These are phyloP conservation scores for Sporormia fimetaria DNA, from an alignment of 495 filamentous ascomycete genomes.

Conservation along the genomic window DNA sequence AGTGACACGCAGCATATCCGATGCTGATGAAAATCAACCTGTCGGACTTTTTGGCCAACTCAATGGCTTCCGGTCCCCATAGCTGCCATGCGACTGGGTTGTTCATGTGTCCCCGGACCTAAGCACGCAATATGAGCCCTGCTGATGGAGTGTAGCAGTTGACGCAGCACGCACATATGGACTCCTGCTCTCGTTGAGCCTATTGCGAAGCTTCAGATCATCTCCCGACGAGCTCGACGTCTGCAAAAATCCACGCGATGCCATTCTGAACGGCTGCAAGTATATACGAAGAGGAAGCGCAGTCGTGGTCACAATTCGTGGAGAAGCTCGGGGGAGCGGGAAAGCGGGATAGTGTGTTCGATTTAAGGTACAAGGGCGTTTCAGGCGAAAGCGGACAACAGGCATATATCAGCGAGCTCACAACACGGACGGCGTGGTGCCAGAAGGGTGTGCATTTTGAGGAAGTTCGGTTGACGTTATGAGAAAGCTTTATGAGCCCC, in stretches of 20 bases:
- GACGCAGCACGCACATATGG: slow-evolving; percentile 52
- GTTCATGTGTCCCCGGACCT: slow-evolving; percentile 68
- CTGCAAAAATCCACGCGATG: slow-evolving; percentile 10
- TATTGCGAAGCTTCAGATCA: slow-evolving; percentile 47
- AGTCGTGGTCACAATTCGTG: too few species aligned
- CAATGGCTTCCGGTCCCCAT: slow-evolving; percentile 67
- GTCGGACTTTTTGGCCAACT: slow-evolving; percentile 65
- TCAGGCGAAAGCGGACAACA: too few species aligned
- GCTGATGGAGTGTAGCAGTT: neutral
- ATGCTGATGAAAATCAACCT: slow-evolving; percentile 88
- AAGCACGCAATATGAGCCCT: slow-evolving; percentile 5
- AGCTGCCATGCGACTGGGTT: slow-evolving; percentile 92
- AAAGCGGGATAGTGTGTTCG: too few species aligned
- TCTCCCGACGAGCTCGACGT: slow-evolving; percentile 2
- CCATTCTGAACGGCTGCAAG: too few species aligned
- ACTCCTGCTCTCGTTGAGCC: slow-evolving; percentile 60
- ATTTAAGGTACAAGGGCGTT: too few species aligned
- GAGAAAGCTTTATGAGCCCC: too few species aligned
- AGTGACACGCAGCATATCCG: slow-evolving; percentile 92
- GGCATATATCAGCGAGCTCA: too few species aligned
- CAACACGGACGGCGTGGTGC: too few species aligned
- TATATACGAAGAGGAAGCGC: too few species aligned
- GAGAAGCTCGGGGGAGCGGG: too few species aligned
- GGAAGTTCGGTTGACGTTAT: too few species aligned
- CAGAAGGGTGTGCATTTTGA: too few species aligned